Evolutionary conservation across 208 protist genomes (phyloP).

Genomic region (Naegleria lovaniensis): DNA sequence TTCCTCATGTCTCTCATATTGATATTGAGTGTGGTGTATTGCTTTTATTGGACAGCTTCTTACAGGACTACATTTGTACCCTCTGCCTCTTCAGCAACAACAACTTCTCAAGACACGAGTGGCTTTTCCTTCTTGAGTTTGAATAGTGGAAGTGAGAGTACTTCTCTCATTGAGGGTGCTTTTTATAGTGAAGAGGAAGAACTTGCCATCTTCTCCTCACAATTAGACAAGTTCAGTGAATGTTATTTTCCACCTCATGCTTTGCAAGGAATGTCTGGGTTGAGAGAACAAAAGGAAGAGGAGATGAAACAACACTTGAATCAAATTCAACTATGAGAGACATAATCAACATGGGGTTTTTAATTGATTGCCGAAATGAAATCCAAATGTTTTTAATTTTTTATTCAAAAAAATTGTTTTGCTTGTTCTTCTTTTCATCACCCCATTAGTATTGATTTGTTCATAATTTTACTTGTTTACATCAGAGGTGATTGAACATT

Average conservation of each 20-base stretch:
- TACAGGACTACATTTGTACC: neutral
- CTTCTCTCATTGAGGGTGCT: neutral
- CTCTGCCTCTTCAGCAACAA: neutral
- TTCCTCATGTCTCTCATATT: neutral
- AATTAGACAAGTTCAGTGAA: neutral
- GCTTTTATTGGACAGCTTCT: neutral
- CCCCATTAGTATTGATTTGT: too few species aligned
- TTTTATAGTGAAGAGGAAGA: neutral
- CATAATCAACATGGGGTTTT: too few species aligned
- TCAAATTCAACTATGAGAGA: too few species aligned
- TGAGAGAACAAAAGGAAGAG: neutral
- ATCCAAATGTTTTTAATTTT: too few species aligned
- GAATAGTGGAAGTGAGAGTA: neutral
- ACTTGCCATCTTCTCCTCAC: neutral
- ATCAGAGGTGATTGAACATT: too few species aligned
- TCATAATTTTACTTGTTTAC: too few species aligned
- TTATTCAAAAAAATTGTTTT: too few species aligned
- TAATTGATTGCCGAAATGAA: too few species aligned
- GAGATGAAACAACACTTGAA: neutral
- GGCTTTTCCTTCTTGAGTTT: neutral
- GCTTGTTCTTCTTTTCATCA: too few species aligned
- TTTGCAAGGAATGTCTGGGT: neutral
- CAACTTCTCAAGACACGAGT: too few species aligned
- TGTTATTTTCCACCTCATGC: neutral
- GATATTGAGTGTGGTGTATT: neutral